Evolutionary conservation across 768 basidiomycete species (phyloP), one percentile per base, ranked within the genome.

Genomic region (Amanita muscaria): DNA sequence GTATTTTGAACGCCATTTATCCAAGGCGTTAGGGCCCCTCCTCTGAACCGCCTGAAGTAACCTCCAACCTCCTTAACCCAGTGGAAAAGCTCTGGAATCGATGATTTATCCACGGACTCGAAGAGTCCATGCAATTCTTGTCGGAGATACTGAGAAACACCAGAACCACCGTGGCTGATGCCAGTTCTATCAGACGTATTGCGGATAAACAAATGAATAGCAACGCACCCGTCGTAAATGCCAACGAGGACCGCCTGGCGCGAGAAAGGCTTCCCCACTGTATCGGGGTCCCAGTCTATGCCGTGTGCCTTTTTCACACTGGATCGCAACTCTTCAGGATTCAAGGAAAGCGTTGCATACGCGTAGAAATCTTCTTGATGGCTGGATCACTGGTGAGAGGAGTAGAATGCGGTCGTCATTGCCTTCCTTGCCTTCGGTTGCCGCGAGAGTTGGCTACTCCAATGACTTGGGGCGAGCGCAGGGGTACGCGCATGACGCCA

Each of bases 341-440:
- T 71, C 22, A 94, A 57, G 15, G 83, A 81, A 18, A 96, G 70
- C 1, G 85, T 76, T 5, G 80, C 76, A 56, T 84, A 85, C 11
- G 81, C 70, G 56, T 85, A 77, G 50, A 85, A 88, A 56, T 96
- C 92, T 64, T 94, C 91, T 60, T 94, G 91, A 50, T 93, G 80
- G 49, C 90, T 46, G 43, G 44, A 48, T 56, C 27, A 46, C 33
- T 27, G 34, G 24, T 8, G 29, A 32, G 37, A 35, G 42, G 47
- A 29, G 16, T 35, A 16, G 29, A 22, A 18, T 30, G 27, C n/a
- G 18, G 34, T 16, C 23, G 45, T 33, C 29, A 37, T 23, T 19
- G 19, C 19, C 19, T 18, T 23, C 12, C 53, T 23, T 57, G 83
- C 88, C 73, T 72, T 62, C 88, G 69, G 54, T 80, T 81, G 32